Conservation (phyloP, 768 basidiomycete species). For the Dioszegia hungarica region DNA sequence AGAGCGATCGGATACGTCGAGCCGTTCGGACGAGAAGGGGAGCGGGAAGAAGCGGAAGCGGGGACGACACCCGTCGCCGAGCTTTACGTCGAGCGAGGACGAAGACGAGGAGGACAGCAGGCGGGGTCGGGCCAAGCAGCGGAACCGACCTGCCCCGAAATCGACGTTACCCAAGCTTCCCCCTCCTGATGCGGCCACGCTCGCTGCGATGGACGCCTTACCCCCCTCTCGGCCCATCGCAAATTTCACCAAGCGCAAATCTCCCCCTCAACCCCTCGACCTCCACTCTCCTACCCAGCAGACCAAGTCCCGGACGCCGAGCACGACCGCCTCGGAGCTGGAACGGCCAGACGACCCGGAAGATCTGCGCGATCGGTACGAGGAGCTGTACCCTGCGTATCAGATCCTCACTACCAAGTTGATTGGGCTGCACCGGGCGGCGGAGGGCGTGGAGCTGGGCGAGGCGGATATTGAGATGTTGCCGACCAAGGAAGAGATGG, state of each 20-base stretch:
- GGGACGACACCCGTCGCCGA: background rate
- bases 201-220: background rate
- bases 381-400: slow-evolving; percentile 36
- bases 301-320: background rate
- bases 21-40: background rate
- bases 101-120: background rate
- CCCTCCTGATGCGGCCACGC: background rate
- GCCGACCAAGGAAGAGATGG: slow-evolving; percentile 8
- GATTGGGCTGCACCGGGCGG: slow-evolving; percentile 18
- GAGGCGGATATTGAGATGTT: slow-evolving; percentile 9
- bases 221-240: background rate
- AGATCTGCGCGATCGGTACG: slow-evolving; percentile 31
- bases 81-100: background rate
- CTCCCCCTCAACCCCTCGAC: slow-evolving; percentile 11
- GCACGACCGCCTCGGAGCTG: background rate
- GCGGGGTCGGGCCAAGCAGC: background rate
- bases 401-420: slow-evolving; percentile 28
- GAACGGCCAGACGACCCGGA: slow-evolving; percentile 4
- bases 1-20: background rate
- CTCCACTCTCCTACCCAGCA: background rate
- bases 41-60: slow-evolving; percentile 4
- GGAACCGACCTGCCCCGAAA: background rate
- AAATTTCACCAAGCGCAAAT: slow-evolving; percentile 11
- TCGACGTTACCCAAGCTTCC: background rate
- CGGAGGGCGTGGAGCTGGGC: slow-evolving; percentile 16